These are phyloP conservation scores for Sergeia podlipaevii DNA, from an alignment of 208 protist genomes.

Conservation along the genomic window DNA sequence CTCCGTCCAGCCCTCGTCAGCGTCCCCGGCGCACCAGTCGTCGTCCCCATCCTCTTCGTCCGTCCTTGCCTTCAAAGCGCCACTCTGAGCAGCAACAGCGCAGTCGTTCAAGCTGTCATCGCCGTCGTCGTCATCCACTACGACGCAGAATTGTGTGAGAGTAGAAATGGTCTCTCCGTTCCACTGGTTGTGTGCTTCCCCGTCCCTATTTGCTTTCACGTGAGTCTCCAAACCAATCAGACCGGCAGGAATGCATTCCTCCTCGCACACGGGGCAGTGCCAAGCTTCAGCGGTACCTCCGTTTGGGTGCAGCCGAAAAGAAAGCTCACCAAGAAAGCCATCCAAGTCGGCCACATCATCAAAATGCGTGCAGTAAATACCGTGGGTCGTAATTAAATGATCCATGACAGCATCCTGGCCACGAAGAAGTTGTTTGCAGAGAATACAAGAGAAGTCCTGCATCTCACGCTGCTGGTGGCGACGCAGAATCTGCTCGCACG, in stretches of 20 bases:
- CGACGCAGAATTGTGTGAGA: conserved; percentile 38
- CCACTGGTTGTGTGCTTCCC: conserved; percentile 34
- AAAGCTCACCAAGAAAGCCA: conserved; percentile 34
- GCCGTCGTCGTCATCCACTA: conserved; percentile 12
- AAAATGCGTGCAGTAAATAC: conserved; percentile 39
- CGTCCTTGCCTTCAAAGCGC: not conserved
- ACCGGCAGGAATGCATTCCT: conserved; percentile 4
- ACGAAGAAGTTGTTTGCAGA: conserved; percentile 35
- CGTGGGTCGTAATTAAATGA: conserved; percentile 45
- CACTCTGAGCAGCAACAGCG: not conserved
- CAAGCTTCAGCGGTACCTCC: not conserved
- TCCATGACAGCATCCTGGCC: conserved; percentile 53
- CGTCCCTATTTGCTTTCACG: conserved; percentile 17
- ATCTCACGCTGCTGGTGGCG: conserved; percentile 30
- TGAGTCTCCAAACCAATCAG: not conserved
- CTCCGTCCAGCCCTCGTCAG: conserved; percentile 53
- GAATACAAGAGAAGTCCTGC: conserved; percentile 35
- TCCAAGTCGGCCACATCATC: conserved; percentile 51
- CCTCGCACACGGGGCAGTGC: conserved; percentile 56
- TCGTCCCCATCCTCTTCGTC: conserved; percentile 45
- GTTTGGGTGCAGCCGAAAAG: conserved; percentile 5
- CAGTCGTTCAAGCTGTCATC: conserved; percentile 16
- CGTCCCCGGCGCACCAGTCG: too few species aligned
- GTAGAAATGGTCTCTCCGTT: conserved; percentile 39
- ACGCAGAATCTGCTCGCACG: conserved; percentile 52